Evolutionary conservation across 2,329 filamentous ascomycete species (phyloP), one percentile per base, ranked within the genome.

Genomic region (Reticulascus tulasneorum): DNA sequence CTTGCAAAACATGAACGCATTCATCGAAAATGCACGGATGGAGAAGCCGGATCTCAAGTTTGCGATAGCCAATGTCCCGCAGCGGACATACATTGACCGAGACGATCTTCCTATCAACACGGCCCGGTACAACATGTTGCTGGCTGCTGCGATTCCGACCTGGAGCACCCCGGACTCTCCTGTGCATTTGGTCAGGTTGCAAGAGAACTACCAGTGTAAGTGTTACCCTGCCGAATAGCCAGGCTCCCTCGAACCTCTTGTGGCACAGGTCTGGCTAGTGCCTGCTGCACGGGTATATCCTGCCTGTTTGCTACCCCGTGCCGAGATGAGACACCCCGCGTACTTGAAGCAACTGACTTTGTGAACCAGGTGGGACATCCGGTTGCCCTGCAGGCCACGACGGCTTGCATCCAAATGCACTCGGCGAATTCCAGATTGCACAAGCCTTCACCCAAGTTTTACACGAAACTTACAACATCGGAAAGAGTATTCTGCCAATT

Each of bases 401-500:
- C 46, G 65, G 64, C 9, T 45, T 69, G 8, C 65, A 70, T 35
- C 65, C 64, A 1, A 63, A 60, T 30, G 53, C 54, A 6, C 46
- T 58, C 2, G 65, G 63, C 12, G 64, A 69, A 31, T 64, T 52
- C 41, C 53, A 67, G 36, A 62, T 69, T 33, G 63, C 65, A 4
- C 46, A 54, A 27, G 63, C 63, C 9, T 69, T 67, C 46, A 52
- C 56, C 3, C 33, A 43, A 9, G 51, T 53, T 7, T 51, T 66
- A 9, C 25, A 51, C 18, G 30, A 48, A 1, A 28, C 36, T 7
- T 56, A 55, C 17, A 24, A 31, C 16, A 20, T 59, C 19, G 55
- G 55, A 3, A 34, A n/a, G 4, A 32, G 7, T 3, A 37, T 42
- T 9, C 40, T 59, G 5, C 29, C 12, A 3, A 44, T 60, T 1